Evolutionary conservation across 352 stramenopile species (phyloP).

Genomic region (Globisporangium radiosum): DNA sequence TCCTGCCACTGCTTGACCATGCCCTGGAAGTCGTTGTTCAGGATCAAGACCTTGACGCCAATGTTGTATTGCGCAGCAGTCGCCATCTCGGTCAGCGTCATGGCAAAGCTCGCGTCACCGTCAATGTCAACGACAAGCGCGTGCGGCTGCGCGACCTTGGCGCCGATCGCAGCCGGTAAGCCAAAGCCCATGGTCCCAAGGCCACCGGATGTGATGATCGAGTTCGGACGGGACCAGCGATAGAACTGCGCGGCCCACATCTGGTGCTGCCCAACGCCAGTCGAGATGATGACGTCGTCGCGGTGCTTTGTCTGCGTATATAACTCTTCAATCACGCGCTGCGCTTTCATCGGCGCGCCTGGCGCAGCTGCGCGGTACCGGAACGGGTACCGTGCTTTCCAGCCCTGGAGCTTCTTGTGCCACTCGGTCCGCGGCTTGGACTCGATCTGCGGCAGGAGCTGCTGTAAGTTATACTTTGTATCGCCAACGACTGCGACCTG

Average conservation of each 20-base stretch:
- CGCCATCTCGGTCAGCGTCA: slow-evolving; percentile 95
- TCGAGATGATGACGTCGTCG: slow-evolving; percentile 92
- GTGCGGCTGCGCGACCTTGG: slow-evolving; percentile 90
- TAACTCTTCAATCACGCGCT: slow-evolving; percentile 92
- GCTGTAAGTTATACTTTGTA: slow-evolving; percentile 90
- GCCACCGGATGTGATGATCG: slow-evolving; percentile 91
- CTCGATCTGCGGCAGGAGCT: slow-evolving; percentile 79
- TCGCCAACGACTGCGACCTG: slow-evolving; percentile 74
- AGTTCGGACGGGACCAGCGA: slow-evolving; percentile 91
- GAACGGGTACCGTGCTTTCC: slow-evolving; percentile 92
- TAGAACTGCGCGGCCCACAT: slow-evolving; percentile 97
- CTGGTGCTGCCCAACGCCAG: slow-evolving; percentile 94
- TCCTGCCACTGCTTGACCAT: slow-evolving; percentile 98
- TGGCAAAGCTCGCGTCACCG: slow-evolving; percentile 94
- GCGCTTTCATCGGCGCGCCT: slow-evolving; percentile 86
- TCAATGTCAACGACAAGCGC: slow-evolving; percentile 89
- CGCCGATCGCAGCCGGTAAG: slow-evolving; percentile 90
- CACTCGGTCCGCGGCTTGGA: slow-evolving; percentile 84
- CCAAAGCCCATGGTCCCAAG: slow-evolving; percentile 95
- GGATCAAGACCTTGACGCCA: slow-evolving; percentile 92
- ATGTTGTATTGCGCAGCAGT: slow-evolving; percentile 93
- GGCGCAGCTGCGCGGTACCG: slow-evolving; percentile 75
- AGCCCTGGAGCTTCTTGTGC: slow-evolving; percentile 87
- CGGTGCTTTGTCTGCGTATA: slow-evolving; percentile 90
- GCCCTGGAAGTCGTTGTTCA: slow-evolving; percentile 96